Conservation (phyloP, 2,329 filamentous ascomycete species). For the Ophiostoma fasciatum region DNA sequence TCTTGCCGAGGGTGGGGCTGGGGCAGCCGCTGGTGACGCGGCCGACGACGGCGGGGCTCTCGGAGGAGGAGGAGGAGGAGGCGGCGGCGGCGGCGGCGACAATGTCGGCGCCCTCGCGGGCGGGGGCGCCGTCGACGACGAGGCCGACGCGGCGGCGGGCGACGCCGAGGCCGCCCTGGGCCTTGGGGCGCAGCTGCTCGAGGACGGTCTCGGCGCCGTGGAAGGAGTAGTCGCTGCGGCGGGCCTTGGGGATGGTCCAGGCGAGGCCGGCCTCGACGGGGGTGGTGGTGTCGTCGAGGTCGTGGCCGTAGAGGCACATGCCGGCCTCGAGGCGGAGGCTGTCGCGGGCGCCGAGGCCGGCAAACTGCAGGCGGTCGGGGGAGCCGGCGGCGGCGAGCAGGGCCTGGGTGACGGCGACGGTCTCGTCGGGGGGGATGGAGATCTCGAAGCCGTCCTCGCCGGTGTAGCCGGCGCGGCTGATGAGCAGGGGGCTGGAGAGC, state of each 20-base stretch:
- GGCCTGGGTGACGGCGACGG: slow-evolving; percentile 50
- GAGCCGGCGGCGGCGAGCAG: slow-evolving; percentile 52
- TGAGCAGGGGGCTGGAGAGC: slow-evolving; percentile 41
- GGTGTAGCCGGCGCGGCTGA: slow-evolving; percentile 87
- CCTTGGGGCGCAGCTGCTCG: slow-evolving; percentile 57
- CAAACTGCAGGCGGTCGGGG: slow-evolving; percentile 51
- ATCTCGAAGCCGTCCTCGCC: slow-evolving; percentile 98
- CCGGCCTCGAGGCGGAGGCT: slow-evolving; percentile 88
- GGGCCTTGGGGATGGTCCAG: slow-evolving; percentile 77
- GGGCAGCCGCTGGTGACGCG: slow-evolving; percentile 80
- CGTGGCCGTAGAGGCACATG: slow-evolving; percentile 99
- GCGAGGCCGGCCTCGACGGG: slow-evolving; percentile 40
- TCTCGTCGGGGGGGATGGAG: slow-evolving; percentile 56
- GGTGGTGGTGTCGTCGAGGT: slow-evolving; percentile 65
- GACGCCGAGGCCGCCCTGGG: slow-evolving; percentile 57
- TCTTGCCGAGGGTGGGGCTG: slow-evolving; percentile 70
- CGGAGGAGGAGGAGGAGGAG: too few relatives aligned
- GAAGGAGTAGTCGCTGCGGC: slow-evolving; percentile 54
- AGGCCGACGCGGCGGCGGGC: slow-evolving; percentile 64
- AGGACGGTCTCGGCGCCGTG: slow-evolving; percentile 70
- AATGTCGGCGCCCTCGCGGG: slow-evolving; percentile 76
- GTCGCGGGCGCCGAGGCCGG: slow-evolving; percentile 81
- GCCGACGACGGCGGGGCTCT: slow-evolving; percentile 46
- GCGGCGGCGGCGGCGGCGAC: slow-evolving; percentile 29
- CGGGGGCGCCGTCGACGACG: slow-evolving; percentile 70